Percentiles rank a stretch among this genome's conserved stretches.
These are phyloP conservation scores for Magnaporthiopsis incrustans DNA, from an alignment of 2,329 filamentous ascomycete species.

Conservation along the genomic window DNA sequence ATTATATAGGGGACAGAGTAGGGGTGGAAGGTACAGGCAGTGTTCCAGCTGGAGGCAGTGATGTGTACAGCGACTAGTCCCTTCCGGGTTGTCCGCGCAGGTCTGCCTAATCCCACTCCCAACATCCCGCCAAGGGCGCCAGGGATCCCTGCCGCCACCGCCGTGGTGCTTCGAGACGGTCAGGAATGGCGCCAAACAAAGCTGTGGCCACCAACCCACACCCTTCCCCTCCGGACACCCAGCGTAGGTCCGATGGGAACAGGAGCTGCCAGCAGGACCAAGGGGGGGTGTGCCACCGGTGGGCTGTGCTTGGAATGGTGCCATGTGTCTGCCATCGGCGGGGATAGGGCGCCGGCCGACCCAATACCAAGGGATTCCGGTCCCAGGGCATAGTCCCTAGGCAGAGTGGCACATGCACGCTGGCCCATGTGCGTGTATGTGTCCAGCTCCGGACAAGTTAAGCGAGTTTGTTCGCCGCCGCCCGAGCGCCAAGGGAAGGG, in stretches of 20 bases:
- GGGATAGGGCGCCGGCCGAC: too few species aligned
- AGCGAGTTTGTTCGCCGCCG: not conserved
- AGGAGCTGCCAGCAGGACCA: not conserved
- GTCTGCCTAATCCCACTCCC: not conserved
- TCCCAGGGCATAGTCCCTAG: not conserved
- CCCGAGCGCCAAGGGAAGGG: not conserved
- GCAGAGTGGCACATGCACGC: not conserved
- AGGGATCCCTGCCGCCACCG: not conserved
- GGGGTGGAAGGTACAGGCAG: too few species aligned
- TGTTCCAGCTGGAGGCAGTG: not conserved
- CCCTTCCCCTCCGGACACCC: not conserved
- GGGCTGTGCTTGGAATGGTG: not conserved
- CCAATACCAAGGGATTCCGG: not conserved
- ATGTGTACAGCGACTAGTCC: not conserved
- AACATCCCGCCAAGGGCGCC: not conserved
- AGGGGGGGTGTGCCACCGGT: not conserved
- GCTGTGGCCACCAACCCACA: not conserved
- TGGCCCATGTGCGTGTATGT: not conserved
- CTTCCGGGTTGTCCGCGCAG: not conserved
- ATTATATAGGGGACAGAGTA: not conserved
- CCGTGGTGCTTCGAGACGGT: not conserved
- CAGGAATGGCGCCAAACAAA: not conserved
- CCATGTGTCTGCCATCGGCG: not conserved
- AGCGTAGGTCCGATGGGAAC: not conserved
- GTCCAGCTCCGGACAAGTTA: not conserved